These are phyloP conservation scores for Arabidopsis hybrid DNA, from an alignment of 441 rosid species.

Conservation along the genomic window DNA sequence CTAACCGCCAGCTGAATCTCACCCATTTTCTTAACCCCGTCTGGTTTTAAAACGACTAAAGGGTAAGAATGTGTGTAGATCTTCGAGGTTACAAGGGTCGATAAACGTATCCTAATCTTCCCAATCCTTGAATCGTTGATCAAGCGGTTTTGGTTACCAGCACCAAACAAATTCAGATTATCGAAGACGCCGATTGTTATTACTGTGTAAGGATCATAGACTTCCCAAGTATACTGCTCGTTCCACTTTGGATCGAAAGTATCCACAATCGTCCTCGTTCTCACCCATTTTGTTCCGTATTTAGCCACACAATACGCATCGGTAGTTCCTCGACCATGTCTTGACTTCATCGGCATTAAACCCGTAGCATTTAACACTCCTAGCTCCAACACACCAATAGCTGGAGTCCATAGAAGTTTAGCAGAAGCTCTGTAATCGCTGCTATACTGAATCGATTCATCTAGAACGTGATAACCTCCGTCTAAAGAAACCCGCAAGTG, in stretches of 20 bases:
- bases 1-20: conserved; percentile 51
- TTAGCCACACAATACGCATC: conserved; percentile 54
- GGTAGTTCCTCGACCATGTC: conserved; percentile 47
- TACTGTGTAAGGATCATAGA: conserved; percentile 64
- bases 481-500: conserved; percentile 51
- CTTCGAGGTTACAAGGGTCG: conserved; percentile 45
- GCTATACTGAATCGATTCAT: conserved; percentile 51
- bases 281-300: conserved; percentile 53
- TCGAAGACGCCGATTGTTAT: conserved; percentile 62
- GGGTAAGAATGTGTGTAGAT: conserved; percentile 53
- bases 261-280: conserved; percentile 49
- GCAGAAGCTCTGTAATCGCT: conserved; percentile 50
- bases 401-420: conserved; percentile 43
- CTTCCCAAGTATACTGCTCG: conserved; percentile 74
- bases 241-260: conserved; percentile 59
- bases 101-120: conserved; percentile 57
- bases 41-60: conserved; percentile 46
- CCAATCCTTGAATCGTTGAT: conserved; percentile 54
- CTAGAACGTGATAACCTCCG: conserved; percentile 56
- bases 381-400: conserved; percentile 49
- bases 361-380: conserved; percentile 50
- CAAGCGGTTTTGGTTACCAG: conserved; percentile 2
- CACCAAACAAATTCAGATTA: conserved; percentile 47
- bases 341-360: conserved; percentile 51
- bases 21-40: conserved; percentile 53